Base-by-base conservation (phyloP, 768 basidiomycete species). In the Hydnomerulius pinastri region DNA sequence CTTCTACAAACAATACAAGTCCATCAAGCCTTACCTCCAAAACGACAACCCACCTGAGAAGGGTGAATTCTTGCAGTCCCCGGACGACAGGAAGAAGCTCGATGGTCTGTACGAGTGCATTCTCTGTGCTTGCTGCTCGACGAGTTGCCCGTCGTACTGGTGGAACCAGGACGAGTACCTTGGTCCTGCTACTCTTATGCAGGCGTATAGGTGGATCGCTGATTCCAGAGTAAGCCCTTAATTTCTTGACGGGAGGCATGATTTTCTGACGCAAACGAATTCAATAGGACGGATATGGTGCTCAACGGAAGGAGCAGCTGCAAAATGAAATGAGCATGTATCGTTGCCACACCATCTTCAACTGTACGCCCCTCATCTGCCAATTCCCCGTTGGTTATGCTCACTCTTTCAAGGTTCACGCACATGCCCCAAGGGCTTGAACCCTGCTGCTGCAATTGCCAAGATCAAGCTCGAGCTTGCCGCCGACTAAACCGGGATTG, bases 1-100 rank as follows among this genome's bases (percentile, higher is more conserved):
- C 56, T 95, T 95, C 82, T 95, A 94, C 85, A 98, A 98, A 71
- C 97, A 99, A 69, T 98, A 99, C 89, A 98, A 98, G 75, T 95
- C 94, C 15, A 96, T 99, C 71, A 86, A 99, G 70, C 96, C 96
- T 4, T 98, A 86, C 78, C 80, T 98, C 30, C 87, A 96, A 77
- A 94, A 93, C 71, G 88, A 93, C 69, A 92, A 90, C 70, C 87
- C 87, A 0, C 94, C 94, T 2, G 90, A 78, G 56, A 72, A 84
- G 54, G 83, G 84, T 52, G 96, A 99, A 73, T 87, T 84, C 78
- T 75, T 96, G 46, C 97, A 98, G 72, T 88, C 91, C 10, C 82
- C 72, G 21, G 95, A 92, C 61, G 93, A 99, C 66, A 84, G 96
- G 64, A 85, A 83, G 78, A 98, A 98, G 73, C 85, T 99, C 15